Evolutionary conservation across 495 filamentous ascomycete species (phyloP), one percentile per base, ranked within the genome.

Genomic region (Copromyces sp.): DNA sequence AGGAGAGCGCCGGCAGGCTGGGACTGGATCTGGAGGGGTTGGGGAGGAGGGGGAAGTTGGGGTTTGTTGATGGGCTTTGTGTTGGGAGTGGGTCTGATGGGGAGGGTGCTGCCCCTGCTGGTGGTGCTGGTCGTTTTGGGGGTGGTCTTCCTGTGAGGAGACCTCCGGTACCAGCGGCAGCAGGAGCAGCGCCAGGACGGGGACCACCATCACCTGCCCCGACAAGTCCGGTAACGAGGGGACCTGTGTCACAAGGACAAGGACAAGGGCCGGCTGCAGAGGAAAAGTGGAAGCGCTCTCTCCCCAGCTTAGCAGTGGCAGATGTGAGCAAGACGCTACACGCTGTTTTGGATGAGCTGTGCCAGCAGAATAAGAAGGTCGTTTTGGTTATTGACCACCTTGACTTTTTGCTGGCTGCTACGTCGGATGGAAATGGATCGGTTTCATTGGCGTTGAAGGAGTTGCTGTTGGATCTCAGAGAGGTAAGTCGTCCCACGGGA

Each of bases 11-110:
- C 37, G 86, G 86, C 71, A 87, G 87, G 80, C 77, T 93, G 74
- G 92, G 92, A 9, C 74, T 94, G 70, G 93, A 97, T 80, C 83
- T 95, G 69, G 86, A 88, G 11, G 87, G 85, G 11, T 79, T 90
- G 17, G 82, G 80, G 73, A 80, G 83, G 65, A 87, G 86, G 73
- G 86, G 86, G 24, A 83, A 84, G 70, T 90, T 94, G 75, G 82
- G 82, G 38, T 95, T 92, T 75, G 82, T 95, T 65, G 93, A 97
- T 77, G 93, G 92, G 5, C 80, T 95, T 40, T 87, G 81, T 68
- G 68, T 70, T 32, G 29, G 32, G 9, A 37, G 35, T 42, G 37
- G 39, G 5, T 70, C 24, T 42, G 38, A 17, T 47, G 47, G 47
- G 47, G 20, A 53, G 20, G 20, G 20, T 53, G 20, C 0, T 12